Conservation (phyloP, 1,284 basidiomycete genomes). For the Bondarzewia mesenterica region DNA sequence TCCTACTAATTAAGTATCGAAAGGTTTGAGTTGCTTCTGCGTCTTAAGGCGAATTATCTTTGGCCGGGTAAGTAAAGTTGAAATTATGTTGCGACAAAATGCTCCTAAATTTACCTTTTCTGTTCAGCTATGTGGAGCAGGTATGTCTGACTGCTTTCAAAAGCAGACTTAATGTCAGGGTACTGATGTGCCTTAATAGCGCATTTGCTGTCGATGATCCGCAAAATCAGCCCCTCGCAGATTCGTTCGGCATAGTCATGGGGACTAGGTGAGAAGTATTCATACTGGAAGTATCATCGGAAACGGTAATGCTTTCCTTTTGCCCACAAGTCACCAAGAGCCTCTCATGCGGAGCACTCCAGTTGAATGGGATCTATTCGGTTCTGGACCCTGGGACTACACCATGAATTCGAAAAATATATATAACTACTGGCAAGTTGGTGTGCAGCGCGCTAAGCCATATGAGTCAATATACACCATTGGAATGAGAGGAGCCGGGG, state of each 20-base stretch:
- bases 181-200: conserved; percentile 28
- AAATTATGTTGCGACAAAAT: too few species aligned
- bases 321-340: conserved; percentile 51
- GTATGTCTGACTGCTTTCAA: conserved; percentile 5
- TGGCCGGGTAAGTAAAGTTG: conserved; percentile 44
- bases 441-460: conserved; percentile 44
- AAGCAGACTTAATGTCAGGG: too few species aligned
- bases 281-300: background rate
- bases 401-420: conserved; percentile 42
- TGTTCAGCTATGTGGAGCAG: conserved; percentile 16
- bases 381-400: conserved; percentile 56
- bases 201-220: conserved; percentile 63
- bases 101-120: background rate
- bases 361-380: conserved; percentile 50
- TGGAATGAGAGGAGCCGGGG: conserved; percentile 60
- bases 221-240: conserved; percentile 55
- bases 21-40: conserved; percentile 59
- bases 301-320: too few species aligned
- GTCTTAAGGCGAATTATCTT: conserved; percentile 63
- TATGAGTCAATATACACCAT: conserved; percentile 58
- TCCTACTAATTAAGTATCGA: conserved; percentile 2
- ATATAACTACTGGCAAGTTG: conserved; percentile 50
- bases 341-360: conserved; percentile 59
- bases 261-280: conserved; percentile 37
- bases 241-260: conserved; percentile 66